Evolutionary conservation across 208 protist species (phyloP), one percentile per base, ranked within the genome.

Genomic region (Vickermania ingenoplastis): DNA sequence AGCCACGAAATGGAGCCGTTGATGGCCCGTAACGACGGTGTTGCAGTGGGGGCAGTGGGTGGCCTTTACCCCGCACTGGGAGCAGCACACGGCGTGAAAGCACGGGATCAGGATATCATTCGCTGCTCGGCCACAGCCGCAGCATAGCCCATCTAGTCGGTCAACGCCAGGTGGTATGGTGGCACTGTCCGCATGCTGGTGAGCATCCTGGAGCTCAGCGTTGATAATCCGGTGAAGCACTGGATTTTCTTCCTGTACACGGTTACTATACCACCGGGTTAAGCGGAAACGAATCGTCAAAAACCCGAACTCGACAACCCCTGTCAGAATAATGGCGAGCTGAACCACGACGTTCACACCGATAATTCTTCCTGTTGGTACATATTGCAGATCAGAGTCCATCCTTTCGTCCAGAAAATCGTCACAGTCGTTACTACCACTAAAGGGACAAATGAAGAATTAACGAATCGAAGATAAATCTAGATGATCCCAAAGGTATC

Each of bases 11-110:
- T 45, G 36, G 17, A 45, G 36, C 11, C 36, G 36, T 41, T 74
- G 75, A 17, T 63, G 58, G 27, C 66, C 75, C 0, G 59, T 61
- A 48, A 59, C 75, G 3, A 53, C 57, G 3, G 45, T 57, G 14
- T 83, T 75, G 69, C 76, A 83, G 49, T 78, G 73, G 0, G 76
- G 76, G 54, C 76, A 83, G 53, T 65, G 67, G 1, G 65, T 65
- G 11, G 76, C 76, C 21, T 67, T 65, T 4, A 63, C 68, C 0
- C 65, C 73, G 31, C 76, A 83, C 17, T 55, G 51, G 45, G 41
- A 68, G 66, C 76, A 83, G 61, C 76, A 83, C 3, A 79, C 72
- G 24, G 73, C 76, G 52, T 83, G 76, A 30, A 63, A 65, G 65
- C 76, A 83, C 26, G 76, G 76, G 2, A 83, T 56, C 27, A 83